These are phyloP conservation scores for Chaetomium cochliodes DNA, from an alignment of 495 filamentous ascomycete species.

Conservation along the genomic window DNA sequence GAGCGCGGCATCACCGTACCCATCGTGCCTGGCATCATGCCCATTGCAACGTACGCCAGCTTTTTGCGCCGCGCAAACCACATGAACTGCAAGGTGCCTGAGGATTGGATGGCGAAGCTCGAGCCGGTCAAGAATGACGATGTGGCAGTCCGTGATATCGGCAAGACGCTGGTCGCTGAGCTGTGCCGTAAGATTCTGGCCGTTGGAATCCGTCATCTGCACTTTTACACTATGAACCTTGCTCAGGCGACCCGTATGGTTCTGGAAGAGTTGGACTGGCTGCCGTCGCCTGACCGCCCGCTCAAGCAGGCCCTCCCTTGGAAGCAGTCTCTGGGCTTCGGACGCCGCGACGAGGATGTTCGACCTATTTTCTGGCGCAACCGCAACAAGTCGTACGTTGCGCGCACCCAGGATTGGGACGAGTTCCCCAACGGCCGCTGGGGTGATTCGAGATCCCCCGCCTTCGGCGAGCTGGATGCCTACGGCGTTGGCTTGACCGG, in stretches of 20 bases:
- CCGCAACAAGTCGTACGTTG: conserved; percentile 90
- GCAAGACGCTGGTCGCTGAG: conserved; percentile 84
- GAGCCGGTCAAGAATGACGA: conserved; percentile 98
- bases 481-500: conserved; percentile 95
- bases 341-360: conserved; percentile 88
- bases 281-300: conserved; percentile 71
- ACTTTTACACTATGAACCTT: conserved; percentile 99
- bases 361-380: conserved; percentile 99
- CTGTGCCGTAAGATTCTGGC: conserved; percentile 83
- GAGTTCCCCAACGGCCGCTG: conserved; percentile 99
- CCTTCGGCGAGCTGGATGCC: conserved; percentile 93
- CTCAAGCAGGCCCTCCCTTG: conserved; percentile 85
- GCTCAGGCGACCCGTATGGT: conserved; percentile 92
- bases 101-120: conserved; percentile 73
- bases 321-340: conserved; percentile 88
- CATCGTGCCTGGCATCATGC: conserved; percentile 98
- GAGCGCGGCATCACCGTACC: conserved; percentile 82
- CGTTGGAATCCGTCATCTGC: conserved; percentile 80
- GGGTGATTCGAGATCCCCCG: conserved; percentile 96
- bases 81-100: conserved; percentile 79
- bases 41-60: conserved; percentile 89
- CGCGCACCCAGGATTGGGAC: conserved; percentile 97
- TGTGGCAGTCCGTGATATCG: conserved; percentile 83
- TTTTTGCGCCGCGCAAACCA: conserved; percentile 88
- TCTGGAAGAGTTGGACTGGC: conserved; percentile 79